These are phyloP conservation scores for Chaetomium tenue DNA, from an alignment of 495 filamentous ascomycete genomes.

Conservation along the genomic window DNA sequence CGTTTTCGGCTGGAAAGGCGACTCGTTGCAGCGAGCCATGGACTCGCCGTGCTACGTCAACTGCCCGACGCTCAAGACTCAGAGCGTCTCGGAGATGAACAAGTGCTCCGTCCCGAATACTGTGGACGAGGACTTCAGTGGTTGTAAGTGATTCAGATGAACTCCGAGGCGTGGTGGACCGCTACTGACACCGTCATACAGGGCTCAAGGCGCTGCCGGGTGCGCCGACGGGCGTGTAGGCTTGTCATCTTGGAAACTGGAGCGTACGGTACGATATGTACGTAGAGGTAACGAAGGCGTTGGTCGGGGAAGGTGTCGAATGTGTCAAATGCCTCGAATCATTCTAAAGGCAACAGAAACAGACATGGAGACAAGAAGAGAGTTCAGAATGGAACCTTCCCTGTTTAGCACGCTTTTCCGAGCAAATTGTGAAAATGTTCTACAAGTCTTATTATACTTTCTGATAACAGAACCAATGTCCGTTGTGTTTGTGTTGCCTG, in stretches of 20 bases:
- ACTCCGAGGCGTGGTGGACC: conserved; percentile 10
- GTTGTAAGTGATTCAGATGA: conserved; percentile 22
- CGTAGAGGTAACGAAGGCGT: background rate
- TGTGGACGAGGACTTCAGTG: conserved; percentile 28
- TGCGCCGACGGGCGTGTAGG: background rate
- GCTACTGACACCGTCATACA: background rate
- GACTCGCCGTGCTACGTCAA: conserved; percentile 41
- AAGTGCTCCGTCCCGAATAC: conserved; percentile 33
- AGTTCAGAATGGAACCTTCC: background rate
- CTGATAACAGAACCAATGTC: background rate
- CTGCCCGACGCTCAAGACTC: conserved; percentile 42
- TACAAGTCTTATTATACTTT: background rate
- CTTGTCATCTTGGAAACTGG: background rate
- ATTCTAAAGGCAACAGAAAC: background rate
- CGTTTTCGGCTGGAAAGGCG: conserved; percentile 44
- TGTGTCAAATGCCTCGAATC: background rate
- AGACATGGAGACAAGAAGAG: background rate
- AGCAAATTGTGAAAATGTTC: background rate
- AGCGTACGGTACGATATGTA: background rate
- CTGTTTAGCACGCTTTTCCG: too few species aligned
- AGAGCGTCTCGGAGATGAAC: conserved; percentile 36
- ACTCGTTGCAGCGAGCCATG: conserved; percentile 41
- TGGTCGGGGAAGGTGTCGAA: background rate
- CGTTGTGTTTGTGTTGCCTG: background rate
- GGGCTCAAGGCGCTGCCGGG: conserved; percentile 19